A percentile compares a stretch with the other conserved stretches of the same genome.
phyloP scores from a whole-genome alignment of 257 asterid species.

The Apocynum venetum region DNA sequence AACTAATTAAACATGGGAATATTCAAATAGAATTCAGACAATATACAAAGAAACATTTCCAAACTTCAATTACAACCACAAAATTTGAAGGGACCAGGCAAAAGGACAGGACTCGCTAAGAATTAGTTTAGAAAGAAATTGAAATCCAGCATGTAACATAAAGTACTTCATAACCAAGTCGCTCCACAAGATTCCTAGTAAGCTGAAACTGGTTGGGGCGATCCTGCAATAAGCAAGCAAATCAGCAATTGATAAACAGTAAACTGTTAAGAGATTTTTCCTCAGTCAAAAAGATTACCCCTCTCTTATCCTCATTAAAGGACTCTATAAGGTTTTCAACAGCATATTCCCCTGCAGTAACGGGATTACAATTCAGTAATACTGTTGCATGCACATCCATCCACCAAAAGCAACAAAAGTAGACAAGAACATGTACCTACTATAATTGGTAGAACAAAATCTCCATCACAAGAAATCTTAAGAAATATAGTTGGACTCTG shows the following conservation, averaged over 20 bases:
- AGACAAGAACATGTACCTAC: conserved; percentile 29
- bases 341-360: conserved; percentile 31
- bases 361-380: conserved; percentile 3
- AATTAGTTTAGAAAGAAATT: background rate
- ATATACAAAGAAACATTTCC: background rate
- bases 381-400: background rate
- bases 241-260: conserved; percentile 14
- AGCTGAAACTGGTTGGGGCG: conserved; percentile 34
- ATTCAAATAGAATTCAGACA: background rate
- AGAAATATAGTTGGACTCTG: conserved; percentile 40
- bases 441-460: conserved; percentile 34
- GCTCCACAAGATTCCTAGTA: conserved; percentile 25
- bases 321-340: conserved; percentile 33
- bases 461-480: conserved; percentile 41
- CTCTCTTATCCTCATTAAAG: conserved; percentile 28
- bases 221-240: conserved; percentile 29
- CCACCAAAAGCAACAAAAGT: background rate
- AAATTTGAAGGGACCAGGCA: background rate
- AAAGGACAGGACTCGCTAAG: background rate
- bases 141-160: background rate
- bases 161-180: conserved; percentile 31
- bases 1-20: background rate
- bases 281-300: conserved; percentile 23
- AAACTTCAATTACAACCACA: background rate
- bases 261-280: background rate